Evolutionary conservation across 2,329 filamentous ascomycete species (phyloP).

Genomic region (Aspergillus glaucus): DNA sequence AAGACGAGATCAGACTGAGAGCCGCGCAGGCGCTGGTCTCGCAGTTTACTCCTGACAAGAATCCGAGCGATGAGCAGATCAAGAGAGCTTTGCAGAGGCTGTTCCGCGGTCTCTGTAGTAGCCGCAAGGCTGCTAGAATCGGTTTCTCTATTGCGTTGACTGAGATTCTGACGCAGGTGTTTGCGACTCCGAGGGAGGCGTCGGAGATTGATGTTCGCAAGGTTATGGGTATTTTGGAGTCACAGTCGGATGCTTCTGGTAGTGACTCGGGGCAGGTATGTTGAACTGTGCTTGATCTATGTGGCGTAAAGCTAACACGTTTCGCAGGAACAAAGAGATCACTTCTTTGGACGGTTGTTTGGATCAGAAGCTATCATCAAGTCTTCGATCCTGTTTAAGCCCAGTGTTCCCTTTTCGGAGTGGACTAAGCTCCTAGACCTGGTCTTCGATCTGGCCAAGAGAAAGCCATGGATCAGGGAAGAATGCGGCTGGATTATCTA

Average conservation of each 20-base stretch:
- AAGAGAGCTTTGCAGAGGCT: slow-evolving; percentile 52
- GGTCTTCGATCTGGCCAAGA: slow-evolving; percentile 66
- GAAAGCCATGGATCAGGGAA: slow-evolving; percentile 82
- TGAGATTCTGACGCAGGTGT: slow-evolving; percentile 68
- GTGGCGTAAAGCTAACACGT: neutral
- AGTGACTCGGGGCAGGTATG: slow-evolving; percentile 50
- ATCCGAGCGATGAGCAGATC: slow-evolving; percentile 35
- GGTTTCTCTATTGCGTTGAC: slow-evolving; percentile 87
- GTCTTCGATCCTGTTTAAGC: slow-evolving; percentile 63
- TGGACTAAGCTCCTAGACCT: slow-evolving; percentile 61
- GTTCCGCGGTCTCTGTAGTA: slow-evolving; percentile 82
- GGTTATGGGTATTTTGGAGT: slow-evolving; percentile 47
- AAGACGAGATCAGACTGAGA: slow-evolving; percentile 41
- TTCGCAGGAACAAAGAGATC: slow-evolving; percentile 74
- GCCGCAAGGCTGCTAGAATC: slow-evolving; percentile 77
- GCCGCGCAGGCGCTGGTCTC: slow-evolving; percentile 40
- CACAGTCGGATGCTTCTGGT: slow-evolving; percentile 47
- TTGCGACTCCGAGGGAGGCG: slow-evolving; percentile 35
- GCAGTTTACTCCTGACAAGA: slow-evolving; percentile 38
- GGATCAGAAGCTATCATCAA: slow-evolving; percentile 80
- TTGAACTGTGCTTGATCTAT: slow-evolving; percentile 42
- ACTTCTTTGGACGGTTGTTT: slow-evolving; percentile 78
- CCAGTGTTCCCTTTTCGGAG: slow-evolving; percentile 46
- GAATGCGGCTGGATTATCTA: slow-evolving; percentile 81
- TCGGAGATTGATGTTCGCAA: slow-evolving; percentile 34